Evolutionary conservation across 371 early-diverging fungal genomes (phyloP).

Genomic region (Furculomyces boomerangus): DNA sequence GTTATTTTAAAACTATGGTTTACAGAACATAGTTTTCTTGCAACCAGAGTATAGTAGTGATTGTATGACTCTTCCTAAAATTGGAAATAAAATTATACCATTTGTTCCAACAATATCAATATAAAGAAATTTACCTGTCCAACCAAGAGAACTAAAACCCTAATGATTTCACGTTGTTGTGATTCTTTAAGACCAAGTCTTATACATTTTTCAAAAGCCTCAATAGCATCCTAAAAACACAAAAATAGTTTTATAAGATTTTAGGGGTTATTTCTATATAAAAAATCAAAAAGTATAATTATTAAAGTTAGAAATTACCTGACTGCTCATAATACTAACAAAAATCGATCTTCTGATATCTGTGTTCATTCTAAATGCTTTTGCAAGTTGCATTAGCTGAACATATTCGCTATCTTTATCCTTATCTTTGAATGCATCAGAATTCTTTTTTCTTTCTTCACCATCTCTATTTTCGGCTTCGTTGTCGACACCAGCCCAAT

Average conservation of each 20-base stretch:
- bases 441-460: not conserved
- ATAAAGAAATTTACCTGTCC: not conserved
- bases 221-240: constrained; percentile 64
- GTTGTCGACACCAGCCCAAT: constrained; percentile 49
- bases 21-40: constrained; percentile 49
- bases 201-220: constrained; percentile 73
- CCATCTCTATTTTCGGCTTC: constrained; percentile 2
- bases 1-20: constrained; percentile 76
- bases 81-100: constrained; percentile 48
- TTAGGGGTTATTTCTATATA: not conserved
- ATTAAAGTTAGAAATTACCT: not conserved
- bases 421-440: constrained; percentile 1
- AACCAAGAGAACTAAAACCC: constrained; percentile 35
- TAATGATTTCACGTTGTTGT: constrained; percentile 86
- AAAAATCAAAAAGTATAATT: not conserved
- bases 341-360: constrained; percentile 85
- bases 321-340: constrained; percentile 75
- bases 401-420: constrained; percentile 23
- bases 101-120: not conserved
- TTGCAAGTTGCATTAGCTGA: constrained; percentile 55
- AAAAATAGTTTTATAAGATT: not conserved
- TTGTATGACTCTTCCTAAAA: constrained; percentile 77
- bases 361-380: constrained; percentile 86
- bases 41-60: constrained; percentile 84
- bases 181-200: constrained; percentile 67